Evolutionary conservation across 2,329 filamentous ascomycete species (phyloP), one percentile per base, ranked within the genome.

Genomic region (Cercospora zeina): DNA sequence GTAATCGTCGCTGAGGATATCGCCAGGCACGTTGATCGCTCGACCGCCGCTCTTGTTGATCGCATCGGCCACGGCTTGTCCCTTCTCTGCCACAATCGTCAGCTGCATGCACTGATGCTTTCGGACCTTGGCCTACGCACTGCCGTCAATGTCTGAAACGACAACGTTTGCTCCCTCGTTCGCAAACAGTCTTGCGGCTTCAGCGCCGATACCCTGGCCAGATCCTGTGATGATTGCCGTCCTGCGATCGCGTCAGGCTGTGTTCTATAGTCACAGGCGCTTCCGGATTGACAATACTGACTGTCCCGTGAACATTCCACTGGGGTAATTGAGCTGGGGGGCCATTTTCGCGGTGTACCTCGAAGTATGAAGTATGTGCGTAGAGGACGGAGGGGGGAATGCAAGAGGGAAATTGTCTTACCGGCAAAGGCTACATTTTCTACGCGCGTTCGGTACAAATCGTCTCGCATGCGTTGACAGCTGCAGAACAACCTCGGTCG

Each of bases 121-220:
- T 34, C 21, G 8, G n/a, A 49, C 54, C 21, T 50, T 55, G 36
- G 39, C 50, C 31, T 49, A 55, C 82, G 62, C 73, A 90, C 88
- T 79, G 36, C 77, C 84, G 76, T 96, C 92, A 64, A 96, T 91
- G 77, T 96, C 92, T 24, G 90, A 88, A 50, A 96, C 81, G 10
- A 96, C 81, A 0, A 96, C 91, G 74, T 88, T 91, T 14, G 91
- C 91, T 24, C 92, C 92, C 77, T 96, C 91, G 63, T 92, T 93
- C 11, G 70, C 91, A 71, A 96, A 96, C 2, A 96, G 78, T 9
- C 87, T 83, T 7, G 91, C 91, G 33, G 88, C 83, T 78, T 96
- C 92, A 30, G 91, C 92, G 24, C 91, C 92, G 74, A 96, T 96
- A 63, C 92, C 92, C 75, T 67, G 67, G 11, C 65, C 65, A 47